Evolutionary conservation across 2,329 filamentous ascomycete species (phyloP), one percentile per base, ranked within the genome.

Genomic region (Metarhizium robertsii): DNA sequence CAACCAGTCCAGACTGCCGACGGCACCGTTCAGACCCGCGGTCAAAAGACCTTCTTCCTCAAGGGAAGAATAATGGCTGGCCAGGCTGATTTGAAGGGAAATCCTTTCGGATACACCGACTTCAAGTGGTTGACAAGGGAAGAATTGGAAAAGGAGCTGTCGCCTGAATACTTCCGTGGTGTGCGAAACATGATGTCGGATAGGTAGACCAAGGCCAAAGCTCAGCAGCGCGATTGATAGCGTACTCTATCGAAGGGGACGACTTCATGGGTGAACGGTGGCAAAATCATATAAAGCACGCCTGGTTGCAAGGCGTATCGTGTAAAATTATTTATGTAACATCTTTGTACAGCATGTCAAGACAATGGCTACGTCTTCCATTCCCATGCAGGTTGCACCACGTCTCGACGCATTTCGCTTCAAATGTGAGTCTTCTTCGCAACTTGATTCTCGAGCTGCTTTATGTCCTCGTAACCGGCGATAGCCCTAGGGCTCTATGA

Each of bases 51-150:
- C 2, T 99, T 99, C 73, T 96, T 95, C 79, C 83, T 97, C 78
- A 97, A 97, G 79, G 89, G 85, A 52, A 84, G 94, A 60, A 97
- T 99, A 70, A 90, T 97, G 88, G 90, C 92, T 38, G 94, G 94
- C n/a, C 94, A 97, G 74, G 90, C 87, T 34, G 82, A 96, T 70
- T 71, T 97, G 53, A 75, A 77, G 59, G 78, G 76, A 57, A 96
- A 94, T 73, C 75, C 76, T 58, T 79, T 88, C 55, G 88, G 86
- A 6, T 77, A 94, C 54, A 78, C 79, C 54, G 90, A 96, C 69
- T 99, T 94, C 75, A 85, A 88, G 74, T 99, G 94, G 94, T 73
- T 97, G 65, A 87, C 89, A 29, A 92, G 87, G 71, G 90, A 96
- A 59, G 94, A 99, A 79, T 79, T 97, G 55, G 70, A 86, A 69